Base-by-base conservation (phyloP, 2,329 filamentous ascomycete species). In the Claviceps cyperi region DNA sequence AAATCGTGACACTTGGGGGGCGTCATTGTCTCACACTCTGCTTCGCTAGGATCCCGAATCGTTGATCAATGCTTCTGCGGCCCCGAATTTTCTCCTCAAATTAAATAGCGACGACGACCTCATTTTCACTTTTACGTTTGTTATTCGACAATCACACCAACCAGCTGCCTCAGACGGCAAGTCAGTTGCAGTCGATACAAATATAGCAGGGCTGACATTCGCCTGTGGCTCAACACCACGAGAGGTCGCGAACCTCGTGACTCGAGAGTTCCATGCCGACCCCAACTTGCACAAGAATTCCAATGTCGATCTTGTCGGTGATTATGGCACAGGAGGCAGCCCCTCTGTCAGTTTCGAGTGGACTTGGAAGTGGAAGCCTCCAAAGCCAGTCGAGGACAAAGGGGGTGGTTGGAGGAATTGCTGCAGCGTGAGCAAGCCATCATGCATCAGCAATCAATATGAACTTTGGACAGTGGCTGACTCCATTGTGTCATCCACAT, bases 261-360 rank as follows among this genome's bases (percentile, higher is more conserved):
- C 91, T 15, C 77, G 90, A 58, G 92, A 98, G 66, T 97, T 98
- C 60, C 89, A 97, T 58, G 89, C 91, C 56, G 89, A 98, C 62
- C 92, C 92, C 1, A 98, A 98, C 62, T 73, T 98, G 50, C 92
- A 98, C 71, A 97, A 94, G 64, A 97, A 96, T 62, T 78, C 89
- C 50, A 97, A 97, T 62, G 92, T 98, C 39, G 85, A 94, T 60
- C 75, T 97, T 43, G 83, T 98, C n/a, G 92, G 92, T 3, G 89
- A 95, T 64, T 96, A 85, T 62, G 77, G 79, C 2, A 98, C 92
- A 0, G 81, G 77, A 35, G 90, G 91, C n/a, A 86, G 74, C 59
- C 73, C 84, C 6, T 91, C 87, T 1, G 83, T 94, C 32, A 82
- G 88, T 36, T 96, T 96, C 62, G 84, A 91, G 56, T 98, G 91